Percentiles rank a stretch among this genome's conserved stretches.
These are phyloP conservation scores for Penicillium sp. DNA, from an alignment of 2,329 filamentous ascomycete genomes.

Conservation along the genomic window DNA sequence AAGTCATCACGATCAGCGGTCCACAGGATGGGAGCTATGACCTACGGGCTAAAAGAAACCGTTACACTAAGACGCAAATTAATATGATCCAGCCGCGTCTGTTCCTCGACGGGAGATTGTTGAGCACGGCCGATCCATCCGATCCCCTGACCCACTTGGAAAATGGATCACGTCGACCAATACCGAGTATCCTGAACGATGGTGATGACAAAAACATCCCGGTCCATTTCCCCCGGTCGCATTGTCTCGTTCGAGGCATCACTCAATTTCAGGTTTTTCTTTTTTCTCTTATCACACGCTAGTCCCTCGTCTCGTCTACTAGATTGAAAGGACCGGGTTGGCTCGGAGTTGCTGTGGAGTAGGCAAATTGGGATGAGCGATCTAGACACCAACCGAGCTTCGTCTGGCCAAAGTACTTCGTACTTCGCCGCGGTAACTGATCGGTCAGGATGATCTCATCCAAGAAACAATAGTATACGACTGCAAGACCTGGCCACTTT, in stretches of 20 bases:
- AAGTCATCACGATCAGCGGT: not conserved
- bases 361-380: conserved; percentile 14
- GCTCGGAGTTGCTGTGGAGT: conserved; percentile 6
- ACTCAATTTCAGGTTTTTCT: not conserved
- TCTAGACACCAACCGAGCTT: too few species aligned
- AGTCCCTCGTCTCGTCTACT: conserved; percentile 1
- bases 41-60: not conserved
- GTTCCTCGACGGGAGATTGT: not conserved
- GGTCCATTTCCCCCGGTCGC: not conserved
- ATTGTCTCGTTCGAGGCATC: not conserved
- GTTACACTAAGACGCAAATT: not conserved
- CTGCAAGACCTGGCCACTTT: too few species aligned
- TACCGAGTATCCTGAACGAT: too few species aligned
- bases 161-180: not conserved
- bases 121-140: not conserved
- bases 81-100: not conserved
- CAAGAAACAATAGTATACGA: not conserved
- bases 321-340: not conserved
- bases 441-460: too few species aligned
- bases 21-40: not conserved
- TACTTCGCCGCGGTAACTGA: too few species aligned
- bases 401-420: too few species aligned
- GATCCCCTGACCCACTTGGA: not conserved
- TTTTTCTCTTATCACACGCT: conserved; percentile 1
- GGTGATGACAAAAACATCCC: conserved; percentile 2